phyloP scores from a whole-genome alignment of 164 flowering plant genomes.

The Taxillus chinensis region DNA sequence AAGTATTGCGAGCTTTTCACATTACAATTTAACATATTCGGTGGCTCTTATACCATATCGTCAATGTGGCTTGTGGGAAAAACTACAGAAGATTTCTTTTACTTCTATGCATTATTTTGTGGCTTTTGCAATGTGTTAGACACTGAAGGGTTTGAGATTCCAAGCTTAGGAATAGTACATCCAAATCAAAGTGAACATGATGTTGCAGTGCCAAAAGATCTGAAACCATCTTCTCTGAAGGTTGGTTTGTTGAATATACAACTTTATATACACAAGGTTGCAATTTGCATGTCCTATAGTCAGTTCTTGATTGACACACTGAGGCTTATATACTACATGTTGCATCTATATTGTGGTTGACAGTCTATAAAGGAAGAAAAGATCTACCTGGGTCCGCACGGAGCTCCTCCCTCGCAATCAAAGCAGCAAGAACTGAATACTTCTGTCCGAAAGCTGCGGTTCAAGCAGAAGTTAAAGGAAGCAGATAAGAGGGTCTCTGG shows the following conservation, averaged over 20 bases:
- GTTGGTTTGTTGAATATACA: constrained; percentile 16
- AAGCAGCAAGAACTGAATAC: constrained; percentile 52
- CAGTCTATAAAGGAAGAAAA: constrained; percentile 56
- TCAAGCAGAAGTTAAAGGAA: constrained; percentile 83
- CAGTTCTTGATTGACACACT: no score
- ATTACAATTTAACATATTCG: no score
- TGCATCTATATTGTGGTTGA: neutral
- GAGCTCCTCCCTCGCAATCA: constrained; percentile 75
- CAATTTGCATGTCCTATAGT: no score
- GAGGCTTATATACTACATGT: no score
- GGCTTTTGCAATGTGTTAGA: constrained; percentile 28
- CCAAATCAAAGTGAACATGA: constrained; percentile 18
- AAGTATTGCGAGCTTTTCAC: no score
- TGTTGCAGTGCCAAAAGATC: constrained; percentile 24
- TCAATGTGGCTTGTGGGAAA: no score
- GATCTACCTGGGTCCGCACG: constrained; percentile 90
- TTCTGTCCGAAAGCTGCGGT: constrained; percentile 59
- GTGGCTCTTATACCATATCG: no score
- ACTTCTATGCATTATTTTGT: neutral
- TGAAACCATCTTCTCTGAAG: constrained; percentile 36
- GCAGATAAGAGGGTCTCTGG: constrained; percentile 56
- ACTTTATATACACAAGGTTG: no score
- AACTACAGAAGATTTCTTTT: no score
- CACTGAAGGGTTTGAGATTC: constrained; percentile 84
- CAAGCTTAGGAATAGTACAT: constrained; percentile 63